Evolutionary conservation across 2,329 filamentous ascomycete species (phyloP).

Genomic region (Fusarium sp.): DNA sequence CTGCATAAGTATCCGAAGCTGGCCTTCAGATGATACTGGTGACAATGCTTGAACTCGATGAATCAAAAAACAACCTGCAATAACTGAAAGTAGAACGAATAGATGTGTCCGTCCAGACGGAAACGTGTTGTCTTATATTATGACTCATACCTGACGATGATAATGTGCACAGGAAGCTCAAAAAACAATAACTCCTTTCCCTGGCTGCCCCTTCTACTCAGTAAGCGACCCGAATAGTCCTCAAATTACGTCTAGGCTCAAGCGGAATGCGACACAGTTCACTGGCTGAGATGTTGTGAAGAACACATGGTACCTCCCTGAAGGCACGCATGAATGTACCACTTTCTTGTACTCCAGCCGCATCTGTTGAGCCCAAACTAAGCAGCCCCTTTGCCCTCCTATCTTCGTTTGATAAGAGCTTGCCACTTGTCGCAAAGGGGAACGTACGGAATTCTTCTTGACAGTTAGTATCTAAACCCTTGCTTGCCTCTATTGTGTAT

Average conservation of each 20-base stretch:
- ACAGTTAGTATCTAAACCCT: too few relatives aligned
- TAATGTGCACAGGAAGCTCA: neutral
- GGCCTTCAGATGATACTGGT: too few relatives aligned
- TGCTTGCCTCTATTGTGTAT: too few relatives aligned
- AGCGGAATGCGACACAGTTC: neutral
- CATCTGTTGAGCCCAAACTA: neutral
- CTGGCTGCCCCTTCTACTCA: neutral
- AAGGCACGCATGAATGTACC: neutral
- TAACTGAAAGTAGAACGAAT: accelerated
- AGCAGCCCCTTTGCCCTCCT: neutral
- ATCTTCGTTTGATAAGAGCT: neutral
- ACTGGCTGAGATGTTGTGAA: neutral
- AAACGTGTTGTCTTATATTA: accelerated
- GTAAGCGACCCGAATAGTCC: neutral
- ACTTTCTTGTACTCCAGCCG: accelerated
- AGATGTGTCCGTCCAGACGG: accelerated
- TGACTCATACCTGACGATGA: neutral
- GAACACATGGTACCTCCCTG: accelerated
- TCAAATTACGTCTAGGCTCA: neutral
- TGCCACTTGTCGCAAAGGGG: too few relatives aligned
- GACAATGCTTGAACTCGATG: too few relatives aligned
- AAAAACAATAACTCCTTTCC: neutral
- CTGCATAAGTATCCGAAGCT: too few relatives aligned
- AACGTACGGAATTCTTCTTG: too few relatives aligned
- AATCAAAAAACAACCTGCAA: neutral